Base-by-base conservation (phyloP, 1,139 yeast genomes). In the Schwanniomyces etchellsii region DNA sequence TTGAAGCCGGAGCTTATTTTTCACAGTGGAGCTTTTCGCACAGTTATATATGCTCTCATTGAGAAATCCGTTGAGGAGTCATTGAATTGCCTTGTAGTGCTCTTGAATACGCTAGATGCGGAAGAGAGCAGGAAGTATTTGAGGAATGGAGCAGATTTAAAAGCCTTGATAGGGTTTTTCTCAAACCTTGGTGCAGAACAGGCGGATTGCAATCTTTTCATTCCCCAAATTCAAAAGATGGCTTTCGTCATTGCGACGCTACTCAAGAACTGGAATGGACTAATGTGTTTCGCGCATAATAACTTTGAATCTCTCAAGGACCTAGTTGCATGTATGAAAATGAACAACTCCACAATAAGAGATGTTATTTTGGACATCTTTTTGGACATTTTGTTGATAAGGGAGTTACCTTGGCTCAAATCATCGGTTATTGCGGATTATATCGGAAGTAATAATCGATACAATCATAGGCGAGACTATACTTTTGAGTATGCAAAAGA, bases 201-300 rank as follows among this genome's bases (percentile, higher is more conserved):
- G n/a, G 25, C 7, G 14, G 25, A 23, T 13, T 18, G 21, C n/a
- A 23, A 13, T 10, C 14, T 23, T 23, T 13, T n/a, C 7, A 11
- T 12, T 10, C 14, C n/a, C 5, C 12, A 27, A 14, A 23, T 14
- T 5, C 26, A 25, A 3, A 72, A 70, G 39, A 61, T 77, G n/a
- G 74, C 91, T 0, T 67, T 73, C 28, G 63, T 85, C 9, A 54
- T 89, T 3, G 61, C 84, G 0, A 53, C 72, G 3, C 56, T 85
- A 17, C 55, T 91, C 30, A 81, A 84, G 38, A 71, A 77, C 28
- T 82, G 93, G 77, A 70, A 83, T 13, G 98, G 98, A 0, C 50
- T 88, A 9, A 69, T 82, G 40, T 73, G 82, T 5, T 73, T 81
- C 43, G 70, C 85, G 0, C 65, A 73, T 34, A 64, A 79, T 41